Conservation (phyloP, 192 early-diverging fungal genomes). For the Phycomyces blakesleeanus region DNA sequence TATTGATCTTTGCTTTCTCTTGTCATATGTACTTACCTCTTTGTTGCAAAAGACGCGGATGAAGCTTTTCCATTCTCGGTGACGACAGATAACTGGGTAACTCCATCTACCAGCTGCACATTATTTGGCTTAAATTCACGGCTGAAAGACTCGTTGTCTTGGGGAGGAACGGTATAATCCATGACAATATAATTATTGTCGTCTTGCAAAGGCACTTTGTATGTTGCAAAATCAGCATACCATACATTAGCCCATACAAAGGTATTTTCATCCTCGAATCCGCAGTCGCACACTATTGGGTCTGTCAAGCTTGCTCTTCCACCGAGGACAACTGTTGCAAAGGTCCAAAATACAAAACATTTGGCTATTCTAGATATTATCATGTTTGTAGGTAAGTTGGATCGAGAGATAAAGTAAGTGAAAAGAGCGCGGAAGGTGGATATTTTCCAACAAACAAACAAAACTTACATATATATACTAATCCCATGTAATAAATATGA, state of each 20-base stretch:
- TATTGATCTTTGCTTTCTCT: neutral
- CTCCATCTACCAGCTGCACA: slow-evolving; percentile 6
- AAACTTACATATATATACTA: no score
- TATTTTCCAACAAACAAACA: no score
- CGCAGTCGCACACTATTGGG: slow-evolving; percentile 29
- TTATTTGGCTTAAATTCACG: slow-evolving; percentile 19
- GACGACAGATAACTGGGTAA: slow-evolving; percentile 4
- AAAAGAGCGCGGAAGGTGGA: no score
- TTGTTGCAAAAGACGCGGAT: slow-evolving; percentile 24
- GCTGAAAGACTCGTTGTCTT: slow-evolving; percentile 3
- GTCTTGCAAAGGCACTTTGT: slow-evolving; percentile 11
- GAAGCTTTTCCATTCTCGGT: slow-evolving; percentile 8
- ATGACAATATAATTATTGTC: slow-evolving; percentile 24
- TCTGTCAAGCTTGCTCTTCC: slow-evolving; percentile 1
- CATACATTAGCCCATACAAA: slow-evolving; percentile 18
- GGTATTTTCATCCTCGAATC: slow-evolving; percentile 24
- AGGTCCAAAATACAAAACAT: no score
- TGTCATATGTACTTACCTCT: no score
- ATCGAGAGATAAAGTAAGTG: no score
- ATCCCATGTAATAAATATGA: no score
- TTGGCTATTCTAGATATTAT: no score
- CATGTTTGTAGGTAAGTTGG: no score
- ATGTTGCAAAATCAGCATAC: slow-evolving; percentile 20
- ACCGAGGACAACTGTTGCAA: neutral
- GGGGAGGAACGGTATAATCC: slow-evolving; percentile 18